Conservation (phyloP, 495 filamentous ascomycete species). For the Penicillium bovifimosum region DNA sequence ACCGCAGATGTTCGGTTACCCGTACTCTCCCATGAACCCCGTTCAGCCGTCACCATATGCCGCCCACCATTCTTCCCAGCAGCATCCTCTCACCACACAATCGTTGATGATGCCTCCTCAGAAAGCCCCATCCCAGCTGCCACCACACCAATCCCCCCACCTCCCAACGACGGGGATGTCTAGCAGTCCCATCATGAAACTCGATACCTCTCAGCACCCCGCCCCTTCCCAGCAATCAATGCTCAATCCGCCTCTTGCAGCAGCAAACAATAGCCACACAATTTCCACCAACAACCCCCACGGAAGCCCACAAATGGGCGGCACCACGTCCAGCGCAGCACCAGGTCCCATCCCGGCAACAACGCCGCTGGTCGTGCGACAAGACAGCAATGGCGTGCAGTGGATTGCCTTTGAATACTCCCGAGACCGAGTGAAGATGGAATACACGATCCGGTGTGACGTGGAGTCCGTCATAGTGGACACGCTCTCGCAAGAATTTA, state of each 20-base stretch:
- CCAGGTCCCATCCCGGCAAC: slow-evolving; percentile 99
- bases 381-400: slow-evolving; percentile 94
- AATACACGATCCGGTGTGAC: slow-evolving; percentile 97
- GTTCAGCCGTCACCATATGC: slow-evolving; percentile 69
- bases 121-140: slow-evolving; percentile 50
- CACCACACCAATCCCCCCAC: slow-evolving; percentile 44
- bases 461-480: slow-evolving; percentile 95
- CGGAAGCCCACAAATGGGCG: slow-evolving; percentile 34
- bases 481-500: slow-evolving; percentile 78
- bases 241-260: slow-evolving; percentile 38
- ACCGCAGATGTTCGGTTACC: slow-evolving; percentile 72
- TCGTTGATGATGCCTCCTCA: slow-evolving; percentile 67
- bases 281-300: slow-evolving; percentile 50
- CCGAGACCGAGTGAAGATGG: slow-evolving; percentile 96
- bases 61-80: slow-evolving; percentile 65
- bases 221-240: slow-evolving; percentile 34
- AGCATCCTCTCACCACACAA: slow-evolving; percentile 58
- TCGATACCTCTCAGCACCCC: slow-evolving; percentile 44
- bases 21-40: slow-evolving; percentile 68
- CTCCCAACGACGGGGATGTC: slow-evolving; percentile 35
- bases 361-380: slow-evolving; percentile 87
- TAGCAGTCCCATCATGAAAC: slow-evolving; percentile 34
- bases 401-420: slow-evolving; percentile 99
- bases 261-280: slow-evolving; percentile 45
- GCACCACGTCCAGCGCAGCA: slow-evolving; percentile 83